Base-by-base conservation (phyloP, 2,329 filamentous ascomycete species). In the Penicillium sp. region DNA sequence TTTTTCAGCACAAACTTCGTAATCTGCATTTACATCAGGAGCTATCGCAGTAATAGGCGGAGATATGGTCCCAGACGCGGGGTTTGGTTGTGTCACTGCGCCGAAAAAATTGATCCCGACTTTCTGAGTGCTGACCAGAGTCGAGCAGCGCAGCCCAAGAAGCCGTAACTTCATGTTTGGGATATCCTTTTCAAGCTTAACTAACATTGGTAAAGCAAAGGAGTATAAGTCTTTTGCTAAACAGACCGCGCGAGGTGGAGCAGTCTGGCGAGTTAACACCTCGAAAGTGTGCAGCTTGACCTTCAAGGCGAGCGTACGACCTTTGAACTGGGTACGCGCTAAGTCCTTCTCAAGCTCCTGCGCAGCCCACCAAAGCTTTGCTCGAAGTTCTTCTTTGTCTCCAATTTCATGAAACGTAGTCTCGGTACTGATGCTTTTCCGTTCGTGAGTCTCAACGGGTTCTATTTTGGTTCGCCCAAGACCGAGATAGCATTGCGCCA, bases 201-300 rank as follows among this genome's bases (percentile, higher is more conserved):
- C 76, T 4, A 99, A 76, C 79, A 99, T 94, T 0, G 91, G 92
- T 1, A 96, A 70, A 0, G 90, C 81, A 65, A 86, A 89, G 49
- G 83, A 86, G 74, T 93, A 97, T 4, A 99, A 75, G 64, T 99
- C 94, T 38, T 93, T 87, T 0, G 91, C 88, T 6, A 81, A 77
- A 45, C 76, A 81, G 1, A 97, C 80, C 0, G 91, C 85, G 60
- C 86, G 88, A 0, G 90, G 87, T 2, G 87, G 82, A 3, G 89
- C 84, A 6, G 84, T 82, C 69, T 99, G 94, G 30, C 94, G 81
- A 0, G 92, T 96, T 47, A 90, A 82, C 18, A 97, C 89, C 71
- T 97, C 92, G 65, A 93, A 99, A 0, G 91, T 96, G 70, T 97
- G 90, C 7, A 97, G 77, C 70, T 99, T 99, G 60, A 97, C 82